phyloP scores from a whole-genome alignment of 75 land plant species.

The Sequoia sempervirens region DNA sequence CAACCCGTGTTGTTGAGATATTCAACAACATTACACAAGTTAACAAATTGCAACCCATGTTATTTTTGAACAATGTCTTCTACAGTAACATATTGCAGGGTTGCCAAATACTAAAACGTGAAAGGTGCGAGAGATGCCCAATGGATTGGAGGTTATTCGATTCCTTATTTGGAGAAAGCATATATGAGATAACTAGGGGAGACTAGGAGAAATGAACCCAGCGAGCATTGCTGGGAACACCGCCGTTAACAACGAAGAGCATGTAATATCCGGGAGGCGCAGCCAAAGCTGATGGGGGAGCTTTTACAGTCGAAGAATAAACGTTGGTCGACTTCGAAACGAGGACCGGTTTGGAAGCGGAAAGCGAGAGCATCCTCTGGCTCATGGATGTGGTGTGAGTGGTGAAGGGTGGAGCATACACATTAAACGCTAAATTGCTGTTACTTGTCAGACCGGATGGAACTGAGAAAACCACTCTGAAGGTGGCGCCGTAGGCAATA shows the following conservation, averaged over 20 bases:
- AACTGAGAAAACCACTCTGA: slow-evolving; percentile 8
- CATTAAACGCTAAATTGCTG: slow-evolving; percentile 14
- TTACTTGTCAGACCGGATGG: not conserved
- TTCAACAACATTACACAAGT: no score
- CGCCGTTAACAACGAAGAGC: slow-evolving; percentile 39
- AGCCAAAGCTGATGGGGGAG: slow-evolving; percentile 40
- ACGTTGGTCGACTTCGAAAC: not conserved
- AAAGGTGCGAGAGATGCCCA: no score
- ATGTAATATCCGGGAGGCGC: slow-evolving; percentile 64
- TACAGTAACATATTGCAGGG: no score
- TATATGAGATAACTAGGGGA: not conserved
- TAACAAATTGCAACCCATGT: no score
- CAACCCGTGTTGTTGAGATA: no score
- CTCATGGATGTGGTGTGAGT: no score
- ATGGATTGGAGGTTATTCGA: no score
- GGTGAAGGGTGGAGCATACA: slow-evolving; percentile 23
- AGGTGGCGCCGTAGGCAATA: not conserved
- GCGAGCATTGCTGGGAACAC: slow-evolving; percentile 33
- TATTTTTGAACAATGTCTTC: no score
- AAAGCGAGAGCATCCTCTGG: slow-evolving; percentile 35
- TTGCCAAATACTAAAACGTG: no score
- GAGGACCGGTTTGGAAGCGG: not conserved
- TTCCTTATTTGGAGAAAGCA: not conserved
- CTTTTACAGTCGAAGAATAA: slow-evolving; percentile 13
- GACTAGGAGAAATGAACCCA: slow-evolving; percentile 36